These are phyloP conservation scores for Gracilaria caudata DNA, from an alignment of 23 red algal genomes.

Conservation along the genomic window DNA sequence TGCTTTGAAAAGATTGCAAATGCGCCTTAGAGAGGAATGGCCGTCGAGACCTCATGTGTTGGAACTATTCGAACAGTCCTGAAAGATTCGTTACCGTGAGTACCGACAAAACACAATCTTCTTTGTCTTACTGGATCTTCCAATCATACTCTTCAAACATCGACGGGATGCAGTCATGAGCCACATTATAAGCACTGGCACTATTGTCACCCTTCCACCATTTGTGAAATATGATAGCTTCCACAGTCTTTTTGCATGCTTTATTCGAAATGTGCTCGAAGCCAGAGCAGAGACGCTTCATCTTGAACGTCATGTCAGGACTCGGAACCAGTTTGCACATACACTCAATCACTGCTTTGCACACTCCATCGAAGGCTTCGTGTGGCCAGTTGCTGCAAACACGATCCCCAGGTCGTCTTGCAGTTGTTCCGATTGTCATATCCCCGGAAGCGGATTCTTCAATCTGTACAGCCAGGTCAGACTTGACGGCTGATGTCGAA, in stretches of 20 bases:
- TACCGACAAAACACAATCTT: too few relatives aligned
- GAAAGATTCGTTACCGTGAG: too few relatives aligned
- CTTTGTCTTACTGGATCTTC: background rate
- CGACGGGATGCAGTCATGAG: conserved; percentile 13
- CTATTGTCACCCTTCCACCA: background rate
- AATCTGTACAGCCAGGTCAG: too few relatives aligned
- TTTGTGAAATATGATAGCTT: background rate
- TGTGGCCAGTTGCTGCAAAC: conserved; percentile 9
- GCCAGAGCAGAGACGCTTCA: background rate
- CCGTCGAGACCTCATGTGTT: too few relatives aligned
- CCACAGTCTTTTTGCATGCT: background rate
- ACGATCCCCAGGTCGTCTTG: background rate
- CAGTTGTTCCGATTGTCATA: background rate
- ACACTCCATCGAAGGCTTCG: background rate
- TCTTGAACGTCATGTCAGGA: background rate
- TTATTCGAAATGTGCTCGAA: background rate
- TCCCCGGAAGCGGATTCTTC: background rate
- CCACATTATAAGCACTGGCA: background rate
- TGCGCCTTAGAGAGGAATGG: too few relatives aligned
- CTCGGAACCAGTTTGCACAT: conserved; percentile 10
- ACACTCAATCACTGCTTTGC: conserved; percentile 11
- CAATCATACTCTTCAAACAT: conserved; percentile 18
- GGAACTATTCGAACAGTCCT: too few relatives aligned
- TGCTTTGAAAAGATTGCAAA: too few relatives aligned
- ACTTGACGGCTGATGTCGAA: too few relatives aligned